Base-by-base conservation (phyloP, 306 rosid genomes). In the Ammopiptanthus mongolicus region DNA sequence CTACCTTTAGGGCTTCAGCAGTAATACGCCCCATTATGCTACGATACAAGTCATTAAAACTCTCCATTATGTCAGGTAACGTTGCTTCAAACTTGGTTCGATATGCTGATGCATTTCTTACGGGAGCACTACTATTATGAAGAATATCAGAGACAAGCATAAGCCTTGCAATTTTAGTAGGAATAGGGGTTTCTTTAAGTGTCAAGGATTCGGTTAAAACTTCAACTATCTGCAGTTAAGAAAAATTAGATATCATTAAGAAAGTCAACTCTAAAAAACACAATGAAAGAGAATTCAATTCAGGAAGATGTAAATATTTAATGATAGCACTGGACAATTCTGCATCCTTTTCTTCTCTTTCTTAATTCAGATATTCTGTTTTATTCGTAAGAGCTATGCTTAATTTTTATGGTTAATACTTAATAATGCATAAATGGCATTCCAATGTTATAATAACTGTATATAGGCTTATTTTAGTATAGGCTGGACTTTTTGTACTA, bases 51-150 rank as follows among this genome's bases (percentile, higher is more conserved):
- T 96, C 99, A 85, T 96, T 96, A 78, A 96, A 96, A 85, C 99
- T 92, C 87, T 92, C 99, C 93, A 96, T 89, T 73, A 96, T 88
- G 82, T 96, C 98, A 4, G 99, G 98, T 74, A 96, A 66, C 12
- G 99, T 65, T 64, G 91, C 98, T 84, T 96, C 99, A 87, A 96
- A 96, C 83, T 89, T 96, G 50, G 99, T 96, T 70, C 99, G 97
- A 86, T 96, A 96, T 23, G 99, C 98, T 77, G 99, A 96, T 25
- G 99, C 99, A 90, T 96, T 96, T 85, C 96, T 96, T 62, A 96
- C 99, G 34, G 99, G 99, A 81, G 99, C 99, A 76, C 98, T 96
- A 84, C 99, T 96, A 80, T 96, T 96, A 80, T 96, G 99, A 85
- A 96, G 99, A 68, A 96, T 83, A 85, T 96, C 99, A 79, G 99